Conservation (phyloP, 371 early-diverging fungal species). For the Mortierella sp. region DNA sequence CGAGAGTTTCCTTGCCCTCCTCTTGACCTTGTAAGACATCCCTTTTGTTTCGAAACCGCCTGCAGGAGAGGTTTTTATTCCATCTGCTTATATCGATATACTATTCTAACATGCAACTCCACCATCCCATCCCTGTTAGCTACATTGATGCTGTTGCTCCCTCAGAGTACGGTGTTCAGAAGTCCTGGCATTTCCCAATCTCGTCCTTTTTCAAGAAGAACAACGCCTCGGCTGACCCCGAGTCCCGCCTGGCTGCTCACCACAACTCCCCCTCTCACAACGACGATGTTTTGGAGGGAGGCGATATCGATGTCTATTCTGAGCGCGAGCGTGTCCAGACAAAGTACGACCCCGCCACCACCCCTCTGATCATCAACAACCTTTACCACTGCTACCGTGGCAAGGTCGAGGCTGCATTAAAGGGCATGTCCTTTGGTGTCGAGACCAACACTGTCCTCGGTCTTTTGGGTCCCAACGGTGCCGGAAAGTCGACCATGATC, state of each 20-base stretch:
- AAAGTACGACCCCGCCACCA: conserved; percentile 53
- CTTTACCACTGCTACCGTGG: conserved; percentile 49
- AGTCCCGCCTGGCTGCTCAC: conserved; percentile 19
- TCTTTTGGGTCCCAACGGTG: conserved; percentile 72
- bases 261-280: conserved; percentile 5
- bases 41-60: background rate
- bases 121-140: background rate
- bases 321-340: conserved; percentile 73
- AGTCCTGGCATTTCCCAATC: conserved; percentile 77
- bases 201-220: conserved; percentile 58
- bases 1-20: conserved; percentile 40
- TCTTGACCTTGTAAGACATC: conserved; percentile 43
- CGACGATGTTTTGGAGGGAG: conserved; percentile 45
- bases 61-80: background rate
- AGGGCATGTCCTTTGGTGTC: conserved; percentile 55
- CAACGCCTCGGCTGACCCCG: conserved; percentile 20
- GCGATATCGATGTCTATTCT: conserved; percentile 73
- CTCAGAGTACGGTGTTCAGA: conserved; percentile 72
- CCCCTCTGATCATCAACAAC: conserved; percentile 47
- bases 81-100: background rate
- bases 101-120: background rate
- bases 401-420: conserved; percentile 49
- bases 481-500: conserved; percentile 78
- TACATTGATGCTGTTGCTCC: conserved; percentile 60
- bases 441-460: conserved; percentile 68